phyloP scores from a whole-genome alignment of 176 grass and related monocot genomes.

The Hordeum marinum region DNA sequence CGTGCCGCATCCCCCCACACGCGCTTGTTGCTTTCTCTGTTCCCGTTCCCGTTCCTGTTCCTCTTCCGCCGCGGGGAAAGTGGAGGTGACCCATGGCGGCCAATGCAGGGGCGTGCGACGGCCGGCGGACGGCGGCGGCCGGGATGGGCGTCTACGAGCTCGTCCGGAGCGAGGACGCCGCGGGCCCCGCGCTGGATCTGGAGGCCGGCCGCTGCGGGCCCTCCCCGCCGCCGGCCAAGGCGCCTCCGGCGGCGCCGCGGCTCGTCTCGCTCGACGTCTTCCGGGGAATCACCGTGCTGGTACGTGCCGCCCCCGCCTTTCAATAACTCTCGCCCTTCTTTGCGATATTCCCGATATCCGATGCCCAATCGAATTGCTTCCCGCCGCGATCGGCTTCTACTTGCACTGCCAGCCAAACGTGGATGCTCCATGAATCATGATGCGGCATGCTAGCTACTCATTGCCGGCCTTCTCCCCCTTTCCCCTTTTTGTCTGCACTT shows the following conservation, averaged over 20 bases:
- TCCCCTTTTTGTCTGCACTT: constrained; percentile 40
- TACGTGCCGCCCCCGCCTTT: background rate
- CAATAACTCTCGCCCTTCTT: background rate
- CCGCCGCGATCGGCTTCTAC: background rate
- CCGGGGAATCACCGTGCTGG: constrained; percentile 67
- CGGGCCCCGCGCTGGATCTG: constrained; percentile 15
- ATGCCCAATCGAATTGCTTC: constrained; percentile 13
- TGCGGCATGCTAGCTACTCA: background rate
- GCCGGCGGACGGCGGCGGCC: background rate
- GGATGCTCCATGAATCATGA: constrained; percentile 33
- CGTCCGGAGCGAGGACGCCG: constrained; percentile 35
- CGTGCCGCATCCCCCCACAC: constrained; percentile 33
- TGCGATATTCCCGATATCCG: background rate
- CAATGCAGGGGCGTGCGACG: constrained; percentile 30
- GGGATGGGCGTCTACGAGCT: constrained; percentile 52
- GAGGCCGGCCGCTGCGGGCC: constrained; percentile 19
- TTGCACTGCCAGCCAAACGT: background rate
- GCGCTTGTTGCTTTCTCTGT: background rate
- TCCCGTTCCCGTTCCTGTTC: background rate
- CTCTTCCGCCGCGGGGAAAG: background rate
- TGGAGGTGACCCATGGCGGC: background rate
- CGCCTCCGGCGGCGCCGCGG: background rate
- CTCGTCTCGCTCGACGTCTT: constrained; percentile 81
- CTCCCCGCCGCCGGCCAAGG: background rate
- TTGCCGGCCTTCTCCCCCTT: background rate